Percentiles rank a stretch among this genome's conserved stretches.
Conservation (phyloP, 78 protist species). For the Andalucia godoyi region DNA sequence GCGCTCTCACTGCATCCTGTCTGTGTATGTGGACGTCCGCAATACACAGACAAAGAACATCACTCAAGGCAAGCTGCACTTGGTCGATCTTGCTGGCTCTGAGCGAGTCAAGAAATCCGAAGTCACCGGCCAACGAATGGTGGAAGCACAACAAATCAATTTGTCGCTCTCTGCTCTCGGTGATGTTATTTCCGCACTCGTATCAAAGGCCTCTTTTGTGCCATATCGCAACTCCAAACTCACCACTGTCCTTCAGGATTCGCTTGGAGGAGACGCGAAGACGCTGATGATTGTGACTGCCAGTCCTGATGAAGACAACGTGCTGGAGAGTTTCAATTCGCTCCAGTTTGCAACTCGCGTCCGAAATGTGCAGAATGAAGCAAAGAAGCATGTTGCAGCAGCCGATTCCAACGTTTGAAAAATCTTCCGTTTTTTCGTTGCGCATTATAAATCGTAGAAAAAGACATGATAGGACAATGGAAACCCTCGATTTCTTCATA, state of each 20-base stretch:
- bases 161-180: conserved; percentile 4
- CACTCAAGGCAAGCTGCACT: conserved; percentile 36
- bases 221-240: conserved; percentile 17
- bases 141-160: not conserved
- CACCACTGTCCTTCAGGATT: conserved; percentile 7
- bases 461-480: too few relatives aligned
- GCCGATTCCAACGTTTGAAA: too few relatives aligned
- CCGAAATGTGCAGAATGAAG: too few relatives aligned
- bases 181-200: not conserved
- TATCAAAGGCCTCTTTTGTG: not conserved
- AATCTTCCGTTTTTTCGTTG: too few relatives aligned
- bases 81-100: conserved; percentile 62
- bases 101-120: conserved; percentile 43
- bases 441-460: too few relatives aligned
- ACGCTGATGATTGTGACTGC: not conserved
- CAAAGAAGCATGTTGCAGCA: too few relatives aligned
- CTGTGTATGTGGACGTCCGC: conserved; percentile 26
- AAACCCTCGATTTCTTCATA: too few relatives aligned
- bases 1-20: conserved; percentile 66
- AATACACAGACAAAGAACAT: conserved; percentile 22
- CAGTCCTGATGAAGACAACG: not conserved
- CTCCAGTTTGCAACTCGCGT: too few relatives aligned
- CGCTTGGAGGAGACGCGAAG: conserved; percentile 9
- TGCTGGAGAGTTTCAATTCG: conserved; percentile 5
- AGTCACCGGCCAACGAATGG: conserved; percentile 6